Evolutionary conservation across 176 grass and related monocot genomes (phyloP).

Genomic region (Saccharum spontaneum): DNA sequence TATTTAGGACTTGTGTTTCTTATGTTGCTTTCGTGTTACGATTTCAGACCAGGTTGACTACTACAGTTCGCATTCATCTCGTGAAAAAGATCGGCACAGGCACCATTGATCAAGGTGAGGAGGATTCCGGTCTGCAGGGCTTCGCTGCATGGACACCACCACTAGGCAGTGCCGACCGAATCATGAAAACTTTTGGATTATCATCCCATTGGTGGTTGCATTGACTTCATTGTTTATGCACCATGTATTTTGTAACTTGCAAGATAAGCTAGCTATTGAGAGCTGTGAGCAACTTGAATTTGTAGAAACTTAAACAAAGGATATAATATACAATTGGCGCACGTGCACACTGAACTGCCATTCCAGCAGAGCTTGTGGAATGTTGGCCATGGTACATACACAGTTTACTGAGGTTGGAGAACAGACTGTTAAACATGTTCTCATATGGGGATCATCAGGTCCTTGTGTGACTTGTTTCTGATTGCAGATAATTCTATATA

Average conservation of each 20-base stretch:
- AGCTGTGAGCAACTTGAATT: neutral
- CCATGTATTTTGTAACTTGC: neutral
- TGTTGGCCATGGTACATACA: neutral
- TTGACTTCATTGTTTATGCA: neutral
- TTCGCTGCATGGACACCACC: neutral
- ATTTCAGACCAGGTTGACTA: slow-evolving; percentile 53
- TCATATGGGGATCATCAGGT: neutral
- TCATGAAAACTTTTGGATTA: neutral
- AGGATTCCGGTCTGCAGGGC: neutral
- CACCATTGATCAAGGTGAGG: slow-evolving; percentile 31
- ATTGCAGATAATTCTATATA: neutral
- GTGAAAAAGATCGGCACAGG: slow-evolving; percentile 69
- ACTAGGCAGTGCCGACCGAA: neutral
- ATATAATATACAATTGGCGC: neutral
- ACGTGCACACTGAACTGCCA: neutral
- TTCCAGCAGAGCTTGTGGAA: neutral
- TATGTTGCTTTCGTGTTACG: neutral
- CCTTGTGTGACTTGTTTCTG: neutral
- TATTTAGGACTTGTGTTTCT: slow-evolving; percentile 7
- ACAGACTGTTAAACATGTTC: neutral
- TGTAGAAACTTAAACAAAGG: neutral
- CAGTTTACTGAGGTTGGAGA: neutral
- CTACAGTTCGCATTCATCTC: slow-evolving; percentile 53
- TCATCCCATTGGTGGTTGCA: slow-evolving; percentile 8
- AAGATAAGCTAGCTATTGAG: neutral